Evolutionary conservation across 2,329 filamentous ascomycete species (phyloP).

Genomic region (Chaetothyriales sp.): DNA sequence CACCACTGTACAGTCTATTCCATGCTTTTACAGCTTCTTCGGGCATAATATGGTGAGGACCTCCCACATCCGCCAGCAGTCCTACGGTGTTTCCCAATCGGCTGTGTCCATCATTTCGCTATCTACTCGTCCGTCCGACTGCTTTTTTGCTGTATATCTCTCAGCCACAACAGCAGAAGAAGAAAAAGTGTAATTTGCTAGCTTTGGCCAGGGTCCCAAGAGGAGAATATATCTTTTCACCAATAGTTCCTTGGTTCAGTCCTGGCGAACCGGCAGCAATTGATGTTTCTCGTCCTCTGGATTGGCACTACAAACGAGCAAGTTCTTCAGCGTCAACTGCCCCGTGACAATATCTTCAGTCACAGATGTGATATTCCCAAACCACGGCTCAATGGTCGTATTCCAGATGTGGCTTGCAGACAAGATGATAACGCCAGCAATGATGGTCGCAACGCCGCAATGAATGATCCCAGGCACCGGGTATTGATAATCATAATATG

Average conservation of each 20-base stretch:
- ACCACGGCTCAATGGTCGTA: slow-evolving; percentile 41
- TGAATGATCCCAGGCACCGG: slow-evolving; percentile 7
- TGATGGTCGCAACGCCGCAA: slow-evolving; percentile 38
- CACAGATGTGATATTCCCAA: slow-evolving; percentile 19
- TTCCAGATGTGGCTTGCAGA: slow-evolving; percentile 47
- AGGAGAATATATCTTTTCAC: not conserved
- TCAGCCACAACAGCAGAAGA: not conserved
- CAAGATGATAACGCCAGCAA: slow-evolving; percentile 49
- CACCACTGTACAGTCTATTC: no score
- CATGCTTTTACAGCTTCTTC: no score
- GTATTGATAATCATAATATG: slow-evolving; percentile 6
- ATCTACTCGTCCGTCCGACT: no score
- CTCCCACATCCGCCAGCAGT: no score
- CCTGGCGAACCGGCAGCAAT: slow-evolving; percentile 9
- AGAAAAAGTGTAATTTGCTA: no score
- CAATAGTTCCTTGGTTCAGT: slow-evolving; percentile 1
- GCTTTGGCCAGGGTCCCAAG: not conserved
- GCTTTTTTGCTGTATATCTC: no score
- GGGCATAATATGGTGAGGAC: no score
- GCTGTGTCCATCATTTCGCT: no score
- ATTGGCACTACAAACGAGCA: not conserved
- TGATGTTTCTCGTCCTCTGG: slow-evolving; percentile 2
- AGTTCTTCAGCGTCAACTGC: slow-evolving; percentile 1
- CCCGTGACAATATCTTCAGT: slow-evolving; percentile 16
- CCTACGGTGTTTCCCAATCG: no score